phyloP scores from a whole-genome alignment of 495 filamentous ascomycete species.

The Neurospora sp. region DNA sequence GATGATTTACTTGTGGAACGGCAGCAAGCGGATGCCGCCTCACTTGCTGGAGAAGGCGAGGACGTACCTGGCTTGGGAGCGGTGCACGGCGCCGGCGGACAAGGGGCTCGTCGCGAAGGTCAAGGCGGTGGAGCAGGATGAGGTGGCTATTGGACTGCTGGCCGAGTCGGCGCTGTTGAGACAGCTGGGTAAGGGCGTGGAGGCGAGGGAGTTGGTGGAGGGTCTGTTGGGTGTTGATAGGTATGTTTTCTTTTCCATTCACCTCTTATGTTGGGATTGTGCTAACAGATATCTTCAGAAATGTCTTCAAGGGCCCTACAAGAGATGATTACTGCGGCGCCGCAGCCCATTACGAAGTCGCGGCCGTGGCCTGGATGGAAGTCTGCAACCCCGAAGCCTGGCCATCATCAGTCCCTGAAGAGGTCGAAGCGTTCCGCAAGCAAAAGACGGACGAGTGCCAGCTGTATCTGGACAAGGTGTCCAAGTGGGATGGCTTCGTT shows the following conservation, averaged over 20 bases:
- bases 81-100: slow-evolving; percentile 40
- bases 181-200: slow-evolving; percentile 45
- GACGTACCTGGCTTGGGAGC: slow-evolving; percentile 51
- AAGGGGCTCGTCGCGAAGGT: slow-evolving; percentile 43
- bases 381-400: slow-evolving; percentile 19
- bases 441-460: slow-evolving; percentile 56
- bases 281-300: slow-evolving; percentile 20
- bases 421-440: slow-evolving; percentile 34
- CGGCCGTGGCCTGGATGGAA: slow-evolving; percentile 68
- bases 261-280: too few species aligned
- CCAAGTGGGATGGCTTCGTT: slow-evolving; percentile 75
- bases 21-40: slow-evolving; percentile 62
- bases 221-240: slow-evolving; percentile 53
- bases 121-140: slow-evolving; percentile 57
- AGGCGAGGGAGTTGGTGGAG: slow-evolving; percentile 55
- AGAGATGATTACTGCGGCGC: slow-evolving; percentile 78
- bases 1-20: slow-evolving; percentile 96
- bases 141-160: slow-evolving; percentile 57
- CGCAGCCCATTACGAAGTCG: slow-evolving; percentile 82
- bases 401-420: slow-evolving; percentile 8
- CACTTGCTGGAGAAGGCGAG: slow-evolving; percentile 55
- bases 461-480: slow-evolving; percentile 64
- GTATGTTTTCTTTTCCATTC: slow-evolving; percentile 30
- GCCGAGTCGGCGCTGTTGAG: slow-evolving; percentile 59
- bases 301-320: slow-evolving; percentile 57